Percentiles rank a stretch among this genome's conserved stretches.
phyloP scores from a whole-genome alignment of 2,329 filamentous ascomycete species.

The Ascosphaera apis region DNA sequence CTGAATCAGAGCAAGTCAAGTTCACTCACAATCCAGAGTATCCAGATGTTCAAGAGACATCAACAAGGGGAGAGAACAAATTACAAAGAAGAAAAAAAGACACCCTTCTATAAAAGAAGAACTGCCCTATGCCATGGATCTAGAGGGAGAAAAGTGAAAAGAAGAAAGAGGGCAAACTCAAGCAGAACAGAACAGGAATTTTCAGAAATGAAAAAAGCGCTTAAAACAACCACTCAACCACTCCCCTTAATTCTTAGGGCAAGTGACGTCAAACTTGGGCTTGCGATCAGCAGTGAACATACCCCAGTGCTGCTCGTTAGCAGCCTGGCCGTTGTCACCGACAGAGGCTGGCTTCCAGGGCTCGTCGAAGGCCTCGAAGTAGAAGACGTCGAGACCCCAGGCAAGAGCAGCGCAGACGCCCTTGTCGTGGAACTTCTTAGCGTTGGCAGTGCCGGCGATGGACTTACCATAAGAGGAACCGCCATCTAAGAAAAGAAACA shows the following conservation, averaged over 20 bases:
- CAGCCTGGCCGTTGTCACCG: constrained; percentile 37
- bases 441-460: constrained; percentile 34
- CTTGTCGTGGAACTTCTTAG: constrained; percentile 35
- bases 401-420: constrained; percentile 40
- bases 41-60: too few relatives aligned
- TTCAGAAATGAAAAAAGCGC: too few relatives aligned
- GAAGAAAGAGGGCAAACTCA: too few relatives aligned
- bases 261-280: constrained; percentile 31
- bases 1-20: too few relatives aligned
- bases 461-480: constrained; percentile 40
- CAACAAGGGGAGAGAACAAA: too few relatives aligned
- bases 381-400: constrained; percentile 47
- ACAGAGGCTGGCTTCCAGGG: constrained; percentile 42
- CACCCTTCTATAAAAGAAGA: too few relatives aligned
- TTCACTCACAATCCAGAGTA: too few relatives aligned
- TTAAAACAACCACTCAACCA: too few relatives aligned
- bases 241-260: constrained; percentile 14
- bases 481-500: constrained; percentile 14
- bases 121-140: too few relatives aligned
- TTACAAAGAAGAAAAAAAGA: too few relatives aligned
- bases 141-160: too few relatives aligned
- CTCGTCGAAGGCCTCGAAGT: constrained; percentile 54
- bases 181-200: too few relatives aligned
- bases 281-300: constrained; percentile 37
- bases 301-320: constrained; percentile 47